Conservation (phyloP, 1,284 basidiomycete genomes). For the Limonomyces culmigenus region DNA sequence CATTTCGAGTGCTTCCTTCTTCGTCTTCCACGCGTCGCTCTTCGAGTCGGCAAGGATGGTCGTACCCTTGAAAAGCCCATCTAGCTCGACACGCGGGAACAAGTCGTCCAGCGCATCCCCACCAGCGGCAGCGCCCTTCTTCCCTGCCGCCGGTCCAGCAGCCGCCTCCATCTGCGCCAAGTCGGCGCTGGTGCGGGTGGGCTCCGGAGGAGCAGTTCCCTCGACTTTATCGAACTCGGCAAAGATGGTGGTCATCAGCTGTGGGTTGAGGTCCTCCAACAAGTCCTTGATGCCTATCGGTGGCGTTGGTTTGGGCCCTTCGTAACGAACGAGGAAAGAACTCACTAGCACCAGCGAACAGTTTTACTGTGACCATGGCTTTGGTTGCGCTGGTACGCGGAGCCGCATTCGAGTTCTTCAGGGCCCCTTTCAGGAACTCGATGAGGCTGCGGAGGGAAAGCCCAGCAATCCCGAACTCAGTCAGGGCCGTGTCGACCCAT, state of each 20-base stretch:
- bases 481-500: slow-evolving; percentile 81
- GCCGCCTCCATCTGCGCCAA: slow-evolving; percentile 30
- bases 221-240: slow-evolving; percentile 93
- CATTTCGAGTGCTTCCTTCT: slow-evolving; percentile 89
- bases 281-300: slow-evolving; percentile 90
- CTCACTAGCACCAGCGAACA: slow-evolving; percentile 83
- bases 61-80: slow-evolving; percentile 74
- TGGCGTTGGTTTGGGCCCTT: slow-evolving; percentile 14
- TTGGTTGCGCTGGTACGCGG: slow-evolving; percentile 95
- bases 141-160: slow-evolving; percentile 20
- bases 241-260: slow-evolving; percentile 82
- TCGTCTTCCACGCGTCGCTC: slow-evolving; percentile 92
- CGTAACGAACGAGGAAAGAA: slow-evolving; percentile 7
- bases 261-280: slow-evolving; percentile 88
- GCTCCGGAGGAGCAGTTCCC: slow-evolving; percentile 63
- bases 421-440: slow-evolving; percentile 75
- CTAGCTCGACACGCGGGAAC: slow-evolving; percentile 90
- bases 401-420: slow-evolving; percentile 89
- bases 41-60: slow-evolving; percentile 70
- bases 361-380: slow-evolving; percentile 77
- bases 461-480: slow-evolving; percentile 89
- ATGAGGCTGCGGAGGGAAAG: slow-evolving; percentile 76
- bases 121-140: slow-evolving; percentile 17
- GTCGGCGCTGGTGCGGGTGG: slow-evolving; percentile 64
- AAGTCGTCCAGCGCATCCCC: slow-evolving; percentile 79